Evolutionary conservation across 352 stramenopile species (phyloP).

Genomic region (Globisporangium orthogonon): DNA sequence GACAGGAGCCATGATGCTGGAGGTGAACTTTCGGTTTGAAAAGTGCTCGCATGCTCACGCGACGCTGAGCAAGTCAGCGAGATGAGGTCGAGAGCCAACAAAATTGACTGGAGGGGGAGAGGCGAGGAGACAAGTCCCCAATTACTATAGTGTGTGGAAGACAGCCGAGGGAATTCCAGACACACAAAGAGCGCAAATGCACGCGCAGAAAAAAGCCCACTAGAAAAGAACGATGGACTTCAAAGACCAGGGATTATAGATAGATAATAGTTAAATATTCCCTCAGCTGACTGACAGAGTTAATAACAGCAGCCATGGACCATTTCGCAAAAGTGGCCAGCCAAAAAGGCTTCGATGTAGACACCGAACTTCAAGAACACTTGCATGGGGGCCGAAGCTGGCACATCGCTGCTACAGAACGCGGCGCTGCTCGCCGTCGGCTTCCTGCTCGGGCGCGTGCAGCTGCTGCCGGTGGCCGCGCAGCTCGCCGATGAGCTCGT

Average conservation of each 20-base stretch:
- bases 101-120: background rate
- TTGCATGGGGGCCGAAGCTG: slow-evolving; percentile 29
- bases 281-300: too few relatives aligned
- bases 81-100: background rate
- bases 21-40: slow-evolving; percentile 86
- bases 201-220: too few relatives aligned
- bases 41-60: slow-evolving; percentile 32
- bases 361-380: background rate
- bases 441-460: slow-evolving; percentile 55
- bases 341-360: too few relatives aligned
- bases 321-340: too few relatives aligned
- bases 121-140: too few relatives aligned
- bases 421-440: slow-evolving; percentile 51
- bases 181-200: too few relatives aligned
- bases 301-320: too few relatives aligned
- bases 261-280: too few relatives aligned
- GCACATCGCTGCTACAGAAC: slow-evolving; percentile 56
- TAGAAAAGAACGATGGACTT: too few relatives aligned
- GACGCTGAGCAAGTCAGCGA: background rate
- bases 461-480: slow-evolving; percentile 36
- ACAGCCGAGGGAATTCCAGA: background rate
- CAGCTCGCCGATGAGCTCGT: slow-evolving; percentile 43
- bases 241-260: too few relatives aligned
- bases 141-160: background rate
- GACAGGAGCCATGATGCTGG: slow-evolving; percentile 68